Evolutionary conservation across 106 monocot genomes (phyloP).

Genomic region (Dendrobium officinale): DNA sequence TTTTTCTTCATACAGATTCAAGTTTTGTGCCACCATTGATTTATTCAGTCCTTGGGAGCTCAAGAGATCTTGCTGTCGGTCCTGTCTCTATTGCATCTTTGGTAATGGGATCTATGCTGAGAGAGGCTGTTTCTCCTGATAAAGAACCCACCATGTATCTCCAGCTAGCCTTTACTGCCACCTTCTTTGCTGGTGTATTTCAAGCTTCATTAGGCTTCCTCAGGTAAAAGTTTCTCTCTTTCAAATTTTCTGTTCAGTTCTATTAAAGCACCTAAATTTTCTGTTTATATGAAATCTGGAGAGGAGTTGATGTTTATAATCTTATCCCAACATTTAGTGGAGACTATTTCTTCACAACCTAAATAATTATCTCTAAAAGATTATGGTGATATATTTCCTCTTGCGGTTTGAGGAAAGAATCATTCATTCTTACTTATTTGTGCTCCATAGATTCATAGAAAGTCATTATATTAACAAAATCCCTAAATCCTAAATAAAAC

Average conservation of each 20-base stretch:
- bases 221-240: conserved; percentile 28
- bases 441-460: too few species aligned
- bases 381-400: too few species aligned
- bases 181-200: conserved; percentile 86
- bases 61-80: conserved; percentile 76
- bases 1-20: conserved; percentile 41
- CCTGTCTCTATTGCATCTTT: conserved; percentile 82
- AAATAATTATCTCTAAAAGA: too few species aligned
- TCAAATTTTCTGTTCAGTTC: background rate
- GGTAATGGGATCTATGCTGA: conserved; percentile 82
- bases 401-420: too few species aligned
- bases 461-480: too few species aligned
- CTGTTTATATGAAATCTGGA: background rate
- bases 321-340: too few species aligned
- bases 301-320: too few species aligned
- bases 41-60: conserved; percentile 83
- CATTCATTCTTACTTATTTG: too few species aligned
- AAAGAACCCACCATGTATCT: conserved; percentile 53
- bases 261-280: background rate
- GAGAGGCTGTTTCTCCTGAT: conserved; percentile 57
- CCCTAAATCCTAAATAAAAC: too few species aligned
- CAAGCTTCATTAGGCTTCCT: conserved; percentile 73
- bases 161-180: conserved; percentile 79
- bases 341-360: too few species aligned
- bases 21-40: conserved; percentile 93